phyloP scores from a whole-genome alignment of 371 early-diverging fungal genomes.

The Choanephora cucurbitarum region DNA sequence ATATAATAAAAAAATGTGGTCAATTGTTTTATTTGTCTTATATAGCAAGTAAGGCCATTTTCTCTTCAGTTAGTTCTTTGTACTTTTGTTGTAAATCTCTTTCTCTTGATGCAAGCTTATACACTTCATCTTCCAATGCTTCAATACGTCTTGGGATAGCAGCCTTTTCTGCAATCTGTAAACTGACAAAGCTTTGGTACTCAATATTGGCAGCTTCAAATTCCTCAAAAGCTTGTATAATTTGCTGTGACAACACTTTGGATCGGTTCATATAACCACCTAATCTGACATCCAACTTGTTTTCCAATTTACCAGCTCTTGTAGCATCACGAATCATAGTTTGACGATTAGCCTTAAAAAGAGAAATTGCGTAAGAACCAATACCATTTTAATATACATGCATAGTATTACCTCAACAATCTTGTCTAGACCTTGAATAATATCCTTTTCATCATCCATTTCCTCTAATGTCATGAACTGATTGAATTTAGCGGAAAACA shows the following conservation, averaged over 20 bases:
- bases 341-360: slow-evolving; percentile 61
- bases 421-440: slow-evolving; percentile 47
- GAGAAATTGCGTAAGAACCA: slow-evolving; percentile 7
- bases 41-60: slow-evolving; percentile 21
- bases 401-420: slow-evolving; percentile 38
- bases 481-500: slow-evolving; percentile 46
- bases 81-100: slow-evolving; percentile 75
- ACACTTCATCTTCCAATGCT: slow-evolving; percentile 65
- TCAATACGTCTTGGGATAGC: slow-evolving; percentile 73
- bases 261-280: slow-evolving; percentile 83
- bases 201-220: slow-evolving; percentile 67
- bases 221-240: slow-evolving; percentile 63
- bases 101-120: slow-evolving; percentile 62
- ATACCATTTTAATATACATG: not conserved
- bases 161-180: slow-evolving; percentile 61
- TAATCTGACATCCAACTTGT: slow-evolving; percentile 73
- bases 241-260: slow-evolving; percentile 58
- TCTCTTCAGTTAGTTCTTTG: slow-evolving; percentile 60
- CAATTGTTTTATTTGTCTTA: not conserved
- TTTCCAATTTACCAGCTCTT: slow-evolving; percentile 84
- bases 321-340: slow-evolving; percentile 78
- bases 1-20: not conserved
- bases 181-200: slow-evolving; percentile 60
- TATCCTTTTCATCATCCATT: slow-evolving; percentile 41
- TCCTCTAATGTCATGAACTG: slow-evolving; percentile 43